Conservation (phyloP, 1,139 yeast genomes). For the Hemisphaericaspora xylofermentans region DNA sequence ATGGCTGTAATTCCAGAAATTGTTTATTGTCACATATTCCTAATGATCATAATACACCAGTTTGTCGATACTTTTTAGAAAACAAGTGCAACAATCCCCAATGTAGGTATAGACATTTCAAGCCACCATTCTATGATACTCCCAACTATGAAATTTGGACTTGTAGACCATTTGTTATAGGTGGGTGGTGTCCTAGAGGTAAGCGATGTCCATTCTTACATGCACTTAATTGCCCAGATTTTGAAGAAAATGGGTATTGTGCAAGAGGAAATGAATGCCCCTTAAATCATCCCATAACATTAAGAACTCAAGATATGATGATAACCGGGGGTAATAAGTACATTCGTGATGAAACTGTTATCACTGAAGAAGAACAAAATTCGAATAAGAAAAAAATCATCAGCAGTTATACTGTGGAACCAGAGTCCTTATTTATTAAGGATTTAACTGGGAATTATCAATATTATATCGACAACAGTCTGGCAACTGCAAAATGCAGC, state of each 20-base stretch:
- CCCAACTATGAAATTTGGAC: constrained; percentile 44
- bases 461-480: constrained; percentile 25
- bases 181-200: constrained; percentile 71
- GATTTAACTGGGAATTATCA: constrained; percentile 27
- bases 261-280: constrained; percentile 48
- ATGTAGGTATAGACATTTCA: constrained; percentile 54
- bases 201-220: constrained; percentile 57
- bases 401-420: constrained; percentile 39
- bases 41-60: constrained; percentile 62
- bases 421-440: constrained; percentile 22
- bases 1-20: constrained; percentile 45
- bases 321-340: constrained; percentile 20
- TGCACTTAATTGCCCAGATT: constrained; percentile 68
- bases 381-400: constrained; percentile 19
- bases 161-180: constrained; percentile 66
- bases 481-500: constrained; percentile 3
- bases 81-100: constrained; percentile 53
- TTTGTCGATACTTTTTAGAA: constrained; percentile 53
- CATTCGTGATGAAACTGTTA: constrained; percentile 18
- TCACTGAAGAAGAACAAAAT: constrained; percentile 31
- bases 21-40: constrained; percentile 62
- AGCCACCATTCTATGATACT: constrained; percentile 37
- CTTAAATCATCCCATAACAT: constrained; percentile 45
- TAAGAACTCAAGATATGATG: constrained; percentile 29
- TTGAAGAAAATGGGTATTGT: constrained; percentile 59